These are phyloP conservation scores for Barbatosphaeria neglecta DNA, from an alignment of 495 filamentous ascomycete species.

Conservation along the genomic window DNA sequence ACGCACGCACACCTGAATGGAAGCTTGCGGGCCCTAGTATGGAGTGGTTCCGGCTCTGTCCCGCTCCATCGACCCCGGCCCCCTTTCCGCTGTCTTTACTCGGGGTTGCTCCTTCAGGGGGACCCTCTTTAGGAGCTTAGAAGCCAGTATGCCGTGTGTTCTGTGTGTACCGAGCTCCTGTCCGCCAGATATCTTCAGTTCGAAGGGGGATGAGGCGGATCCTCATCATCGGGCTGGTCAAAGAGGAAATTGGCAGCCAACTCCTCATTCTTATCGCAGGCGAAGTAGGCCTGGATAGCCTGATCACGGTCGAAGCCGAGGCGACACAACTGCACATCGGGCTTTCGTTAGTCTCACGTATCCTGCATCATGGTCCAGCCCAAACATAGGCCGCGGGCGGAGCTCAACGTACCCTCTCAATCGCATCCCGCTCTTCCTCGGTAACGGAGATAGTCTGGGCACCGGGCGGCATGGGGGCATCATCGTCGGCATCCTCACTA, in stretches of 20 bases:
- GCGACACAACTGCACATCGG: conserved; percentile 56
- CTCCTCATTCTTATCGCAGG: conserved; percentile 98
- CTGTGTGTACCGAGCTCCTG: too few species aligned
- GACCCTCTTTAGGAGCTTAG: too few species aligned
- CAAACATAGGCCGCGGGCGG: neutral
- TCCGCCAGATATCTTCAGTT: too few species aligned
- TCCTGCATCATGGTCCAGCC: conserved; percentile 2
- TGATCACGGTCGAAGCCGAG: conserved; percentile 87
- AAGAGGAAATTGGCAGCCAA: conserved; percentile 96
- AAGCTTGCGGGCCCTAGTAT: too few species aligned
- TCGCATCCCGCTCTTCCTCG: conserved; percentile 90
- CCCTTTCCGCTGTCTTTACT: too few species aligned
- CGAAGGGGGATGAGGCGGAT: conserved; percentile 24
- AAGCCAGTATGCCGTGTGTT: too few species aligned
- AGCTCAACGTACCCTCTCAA: conserved; percentile 80
- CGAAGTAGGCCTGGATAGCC: conserved; percentile 97
- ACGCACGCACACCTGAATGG: too few species aligned
- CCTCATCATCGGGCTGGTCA: conserved; percentile 86
- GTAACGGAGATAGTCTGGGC: conserved; percentile 84
- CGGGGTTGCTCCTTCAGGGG: too few species aligned
- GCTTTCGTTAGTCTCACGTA: conserved; percentile 23
- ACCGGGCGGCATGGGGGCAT: conserved; percentile 72
- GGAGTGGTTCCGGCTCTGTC: too few species aligned
- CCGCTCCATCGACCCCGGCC: too few species aligned
- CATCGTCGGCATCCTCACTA: conserved; percentile 69